Base-by-base conservation (phyloP, 2,329 filamentous ascomycete genomes). In the Trichoderma brevicompactum region DNA sequence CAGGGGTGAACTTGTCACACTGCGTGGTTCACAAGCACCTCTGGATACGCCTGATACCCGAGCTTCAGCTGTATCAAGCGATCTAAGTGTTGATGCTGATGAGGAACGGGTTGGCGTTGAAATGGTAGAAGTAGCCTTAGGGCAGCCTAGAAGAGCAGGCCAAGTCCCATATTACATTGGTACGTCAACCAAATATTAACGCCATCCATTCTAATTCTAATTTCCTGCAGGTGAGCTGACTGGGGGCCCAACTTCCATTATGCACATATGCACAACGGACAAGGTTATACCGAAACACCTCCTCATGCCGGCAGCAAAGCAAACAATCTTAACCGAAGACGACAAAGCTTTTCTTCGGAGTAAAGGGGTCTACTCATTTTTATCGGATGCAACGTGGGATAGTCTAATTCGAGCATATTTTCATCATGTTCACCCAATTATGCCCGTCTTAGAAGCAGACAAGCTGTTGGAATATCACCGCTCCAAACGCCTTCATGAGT, bases 151-250 rank as follows among this genome's bases (percentile, higher is more conserved):
- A 63, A 54, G 49, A 40, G 40, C 41, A 23, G 49, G 60, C 28
- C 60, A 53, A 36, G 49, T 63, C 23, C 60, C 60, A 43, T 63
- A 63, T 17, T 63, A 63, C 28, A 44, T 63, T 36, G 60, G 60
- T 63, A 46, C 5, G 49, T 38, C 10, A 19, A 32, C 12, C 19
- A 41, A 32, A 28, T 17, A 32, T 32, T 17, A 28, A 9, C 38
- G 1, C 9, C n/a, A 32, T 13, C 5, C 13, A 17, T 2, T 19
- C 28, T 40, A 13, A 46, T 28, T 48, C 12, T 38, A 23, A 28
- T 23, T 10, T 12, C 34, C 12, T 28, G 5, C 15, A 63, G 60
- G 60, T 9, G 60, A 54, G 28, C 46, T 52, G 28, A 63, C 60
- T 10, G 60, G 60, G 28, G 60, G 60, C 2, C 60, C 60, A 38